Evolutionary conservation across 2,329 filamentous ascomycete species (phyloP), one percentile per base, ranked within the genome.

Genomic region (Remersonia thermophila): DNA sequence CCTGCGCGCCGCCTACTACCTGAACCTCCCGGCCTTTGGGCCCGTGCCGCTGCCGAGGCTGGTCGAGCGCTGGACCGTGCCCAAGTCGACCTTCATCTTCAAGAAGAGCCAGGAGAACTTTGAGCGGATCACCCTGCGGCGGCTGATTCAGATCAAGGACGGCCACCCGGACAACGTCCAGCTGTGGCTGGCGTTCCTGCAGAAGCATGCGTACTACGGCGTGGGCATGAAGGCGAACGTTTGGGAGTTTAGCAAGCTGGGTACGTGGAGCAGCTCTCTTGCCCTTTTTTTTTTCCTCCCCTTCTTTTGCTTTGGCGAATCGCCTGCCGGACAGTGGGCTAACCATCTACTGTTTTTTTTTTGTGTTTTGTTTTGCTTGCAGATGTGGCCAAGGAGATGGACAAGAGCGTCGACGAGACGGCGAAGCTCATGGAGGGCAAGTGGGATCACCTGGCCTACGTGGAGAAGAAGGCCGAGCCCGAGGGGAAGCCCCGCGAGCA

Each of bases 51-150:
- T 98, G 13, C 91, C 91, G 1, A 77, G 80, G 39, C 85, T 89
- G 46, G 82, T 74, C 12, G 84, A 98, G 65, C 76, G 87, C 51
- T 98, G 91, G 91, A 96, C 91, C 1, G 86, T 96, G 2, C 85
- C 86, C 8, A 74, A 77, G 52, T 76, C 76, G 53, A 82, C 83
- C 57, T 98, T 98, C 66, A 84, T 95, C 47, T 83, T 85, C 67
- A 98, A 96, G 65, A 98, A 98, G 64, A 80, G 77, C 27, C 87
- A 98, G 61, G 91, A 98, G 63, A 98, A 98, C 60, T 98, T 93
- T 54, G 89, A 96, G 65, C 73, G 91, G 37, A 79, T 91, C 42
- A 98, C 91, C 1, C 61, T 87, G 51, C 74, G 87, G 37, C 69
- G 91, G 11, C 59, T 95, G 51, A 86, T 98, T 35, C 86, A 94